Conservation (phyloP, 768 basidiomycete genomes). For the Cantharellus anzutake region DNA sequence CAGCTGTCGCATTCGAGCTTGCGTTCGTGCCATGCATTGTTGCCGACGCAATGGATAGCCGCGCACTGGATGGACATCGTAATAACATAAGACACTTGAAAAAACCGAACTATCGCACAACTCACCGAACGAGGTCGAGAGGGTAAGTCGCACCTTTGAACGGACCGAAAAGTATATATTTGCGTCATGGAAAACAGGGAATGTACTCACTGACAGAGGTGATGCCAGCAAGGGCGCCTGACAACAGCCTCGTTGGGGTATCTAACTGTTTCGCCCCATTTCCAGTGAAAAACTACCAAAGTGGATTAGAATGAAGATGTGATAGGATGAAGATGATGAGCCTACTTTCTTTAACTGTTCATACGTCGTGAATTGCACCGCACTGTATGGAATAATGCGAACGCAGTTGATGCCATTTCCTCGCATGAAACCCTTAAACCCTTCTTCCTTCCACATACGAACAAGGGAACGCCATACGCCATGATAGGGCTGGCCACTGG, state of each 20-base stretch:
- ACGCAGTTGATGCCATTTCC: slow-evolving; percentile 86
- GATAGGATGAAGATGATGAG: slow-evolving; percentile 6
- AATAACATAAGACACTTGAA: not conserved
- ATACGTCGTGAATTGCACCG: slow-evolving; percentile 34
- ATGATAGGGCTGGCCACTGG: slow-evolving; percentile 46
- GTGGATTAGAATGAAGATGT: not conserved
- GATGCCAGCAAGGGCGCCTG: slow-evolving; percentile 85
- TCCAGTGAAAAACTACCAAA: slow-evolving; percentile 42
- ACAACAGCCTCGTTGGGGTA: slow-evolving; percentile 67
- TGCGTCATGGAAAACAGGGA: not conserved
- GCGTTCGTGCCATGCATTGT: slow-evolving; percentile 24
- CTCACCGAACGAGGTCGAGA: slow-evolving; percentile 64
- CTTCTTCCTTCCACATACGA: slow-evolving; percentile 89
- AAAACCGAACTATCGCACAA: not conserved
- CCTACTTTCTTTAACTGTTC: slow-evolving; percentile 74
- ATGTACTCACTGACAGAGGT: slow-evolving; percentile 69
- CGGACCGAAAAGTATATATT: not conserved
- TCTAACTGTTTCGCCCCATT: slow-evolving; percentile 60
- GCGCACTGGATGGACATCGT: slow-evolving; percentile 21
- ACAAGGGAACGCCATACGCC: slow-evolving; percentile 71
- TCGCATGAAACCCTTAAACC: slow-evolving; percentile 81
- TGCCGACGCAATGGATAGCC: slow-evolving; percentile 87
- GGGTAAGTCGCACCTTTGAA: slow-evolving; percentile 67
- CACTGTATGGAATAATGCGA: slow-evolving; percentile 75
- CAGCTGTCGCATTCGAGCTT: not conserved